Evolutionary conservation across 2,329 filamentous ascomycete species (phyloP).

Genomic region (Phialophora chinensis): DNA sequence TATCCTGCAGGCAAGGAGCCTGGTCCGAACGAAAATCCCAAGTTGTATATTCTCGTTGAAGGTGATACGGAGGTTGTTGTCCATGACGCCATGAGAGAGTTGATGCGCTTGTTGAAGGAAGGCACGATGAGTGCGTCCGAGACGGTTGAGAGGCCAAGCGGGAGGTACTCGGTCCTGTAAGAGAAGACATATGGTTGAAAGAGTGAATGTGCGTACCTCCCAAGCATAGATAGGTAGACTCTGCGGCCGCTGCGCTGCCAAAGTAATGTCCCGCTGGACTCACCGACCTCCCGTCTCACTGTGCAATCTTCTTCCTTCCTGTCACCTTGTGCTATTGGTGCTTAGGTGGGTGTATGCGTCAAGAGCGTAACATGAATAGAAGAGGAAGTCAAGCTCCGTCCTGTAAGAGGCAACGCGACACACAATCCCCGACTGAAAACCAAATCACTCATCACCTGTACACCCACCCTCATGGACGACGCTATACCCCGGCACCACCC

Average conservation of each 20-base stretch:
- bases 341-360: not conserved
- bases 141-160: conserved; percentile 78
- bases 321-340: not conserved
- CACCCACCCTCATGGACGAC: conserved; percentile 25
- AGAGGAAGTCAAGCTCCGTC: not conserved
- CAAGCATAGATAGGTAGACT: not conserved
- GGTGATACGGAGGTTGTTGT: conserved; percentile 95
- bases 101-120: conserved; percentile 86
- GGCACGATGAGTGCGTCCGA: conserved; percentile 89
- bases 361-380: not conserved
- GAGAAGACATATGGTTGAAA: not conserved
- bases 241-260: not conserved
- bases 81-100: conserved; percentile 84
- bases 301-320: not conserved
- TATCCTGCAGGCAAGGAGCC: conserved; percentile 84
- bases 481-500: conserved; percentile 22
- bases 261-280: not conserved
- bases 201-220: not conserved
- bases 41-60: conserved; percentile 96
- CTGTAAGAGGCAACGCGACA: not conserved
- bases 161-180: conserved; percentile 84
- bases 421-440: no score
- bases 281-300: not conserved
- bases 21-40: conserved; percentile 76
- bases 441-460: conserved; percentile 9